Conservation (phyloP, 306 rosid genomes). For the Prunus davidiana region DNA sequence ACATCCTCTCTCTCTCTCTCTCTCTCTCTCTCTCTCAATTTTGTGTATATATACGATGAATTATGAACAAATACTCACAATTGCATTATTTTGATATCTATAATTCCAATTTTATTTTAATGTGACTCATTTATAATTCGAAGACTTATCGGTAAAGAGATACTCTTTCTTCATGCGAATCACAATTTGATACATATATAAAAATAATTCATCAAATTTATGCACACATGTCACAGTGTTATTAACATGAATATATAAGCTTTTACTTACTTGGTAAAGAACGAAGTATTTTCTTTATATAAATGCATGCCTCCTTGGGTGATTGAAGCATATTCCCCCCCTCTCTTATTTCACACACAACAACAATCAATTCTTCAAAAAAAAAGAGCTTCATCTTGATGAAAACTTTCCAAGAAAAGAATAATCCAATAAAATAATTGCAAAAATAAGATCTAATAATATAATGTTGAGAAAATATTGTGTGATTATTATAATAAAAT, state of each 20-base stretch:
- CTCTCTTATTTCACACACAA: slow-evolving; percentile 16
- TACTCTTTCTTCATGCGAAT: fast-evolving
- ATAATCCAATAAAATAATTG: slow-evolving; percentile 24
- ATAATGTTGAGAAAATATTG: slow-evolving; percentile 32
- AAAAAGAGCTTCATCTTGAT: not conserved
- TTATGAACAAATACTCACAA: too few relatives aligned
- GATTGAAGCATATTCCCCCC: slow-evolving; percentile 19
- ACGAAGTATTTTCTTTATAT: too few relatives aligned
- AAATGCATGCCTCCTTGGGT: slow-evolving; percentile 13
- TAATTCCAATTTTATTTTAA: not conserved
- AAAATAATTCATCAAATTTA: too few relatives aligned
- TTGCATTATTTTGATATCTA: not conserved
- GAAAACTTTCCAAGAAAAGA: slow-evolving; percentile 36
- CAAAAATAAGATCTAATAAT: slow-evolving; percentile 44
- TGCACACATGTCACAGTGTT: too few relatives aligned
- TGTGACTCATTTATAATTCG: not conserved
- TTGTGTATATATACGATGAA: too few relatives aligned
- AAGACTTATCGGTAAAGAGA: not conserved
- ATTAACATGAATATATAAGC: too few relatives aligned
- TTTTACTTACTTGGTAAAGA: too few relatives aligned
- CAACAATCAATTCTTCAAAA: not conserved
- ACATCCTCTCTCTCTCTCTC: slow-evolving; percentile 1
- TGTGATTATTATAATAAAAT: not conserved
- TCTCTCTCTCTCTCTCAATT: too few relatives aligned
- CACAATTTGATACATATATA: too few relatives aligned